Evolutionary conservation across 2,329 filamentous ascomycete genomes (phyloP).

Genomic region (Penicillium psychrosexuale): DNA sequence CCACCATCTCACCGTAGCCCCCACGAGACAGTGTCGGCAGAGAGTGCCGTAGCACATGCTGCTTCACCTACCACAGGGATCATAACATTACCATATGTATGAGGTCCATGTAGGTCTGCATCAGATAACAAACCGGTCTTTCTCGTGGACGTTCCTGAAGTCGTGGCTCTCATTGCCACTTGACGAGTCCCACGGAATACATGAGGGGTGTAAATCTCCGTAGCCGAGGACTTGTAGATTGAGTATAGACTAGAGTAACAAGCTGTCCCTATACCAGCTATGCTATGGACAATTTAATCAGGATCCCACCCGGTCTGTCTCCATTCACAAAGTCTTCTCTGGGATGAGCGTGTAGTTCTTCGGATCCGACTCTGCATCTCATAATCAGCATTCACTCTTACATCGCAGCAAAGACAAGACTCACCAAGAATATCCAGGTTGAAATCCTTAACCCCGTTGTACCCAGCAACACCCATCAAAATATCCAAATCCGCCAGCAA

Average conservation of each 20-base stretch:
- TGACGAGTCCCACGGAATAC: neutral
- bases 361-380: slow-evolving; percentile 41
- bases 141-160: neutral
- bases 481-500: slow-evolving; percentile 62
- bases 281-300: neutral
- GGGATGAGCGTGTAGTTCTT: slow-evolving; percentile 42
- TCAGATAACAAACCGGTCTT: neutral
- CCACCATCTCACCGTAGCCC: neutral
- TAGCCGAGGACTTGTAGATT: neutral
- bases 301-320: neutral
- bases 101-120: neutral
- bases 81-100: neutral
- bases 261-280: neutral
- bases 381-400: slow-evolving; percentile 7
- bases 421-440: slow-evolving; percentile 40
- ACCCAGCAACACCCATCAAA: slow-evolving; percentile 58
- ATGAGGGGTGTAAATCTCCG: neutral
- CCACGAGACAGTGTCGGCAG: neutral
- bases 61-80: neutral
- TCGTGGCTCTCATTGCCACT: neutral
- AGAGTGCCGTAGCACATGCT: neutral
- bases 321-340: slow-evolving; percentile 27
- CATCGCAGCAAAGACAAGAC: slow-evolving; percentile 4
- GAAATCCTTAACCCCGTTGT: slow-evolving; percentile 53
- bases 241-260: neutral